Base-by-base conservation (phyloP, 192 early-diverging fungal species). In the Anaeromyces robustus region DNA sequence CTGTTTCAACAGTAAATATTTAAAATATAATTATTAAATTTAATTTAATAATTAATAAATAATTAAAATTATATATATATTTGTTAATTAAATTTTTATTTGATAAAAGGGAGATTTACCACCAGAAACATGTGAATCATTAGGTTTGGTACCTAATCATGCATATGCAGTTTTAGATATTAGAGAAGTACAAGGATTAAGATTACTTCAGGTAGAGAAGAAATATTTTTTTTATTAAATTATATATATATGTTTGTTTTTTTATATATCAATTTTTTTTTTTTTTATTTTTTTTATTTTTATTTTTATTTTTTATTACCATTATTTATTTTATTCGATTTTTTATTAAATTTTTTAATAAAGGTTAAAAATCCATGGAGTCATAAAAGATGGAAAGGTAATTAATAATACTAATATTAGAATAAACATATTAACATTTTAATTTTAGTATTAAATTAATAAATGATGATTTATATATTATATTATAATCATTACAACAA, bases 281-380 rank as follows among this genome's bases (percentile, higher is more conserved):
- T n/a, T n/a, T n/a, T n/a, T n/a, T n/a, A n/a, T n/a, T n/a, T n/a
- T n/a, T n/a, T n/a, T n/a, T n/a, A n/a, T n/a, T n/a, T n/a, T n/a
- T n/a, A n/a, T n/a, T n/a, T n/a, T 34, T 4, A 34, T 7, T 34
- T 7, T 34, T 34, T 34, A 34, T 7, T 34, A 34, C 4, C 32
- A 34, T 34, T 7, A 7, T 34, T 12, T 7, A 34, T 34, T 34
- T 7, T 34, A 2, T 41, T 41, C 2, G 14, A 41, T 16, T 12
- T 16, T 16, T 41, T 41, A 41, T 52, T 39, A 26, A 19, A 28
- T 6, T 19, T 30, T 30, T 59, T 29, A n/a, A 29, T 22, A 80
- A 43, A 80, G 30, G 19, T 80, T 79, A 95, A 96, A 84, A 97
- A 97, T 82, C 96, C 96, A 9, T 97, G 96, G 96, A 94, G 93